Evolutionary conservation across 1,284 basidiomycete species (phyloP), one percentile per base, ranked within the genome.

Genomic region (Irpex sp.): DNA sequence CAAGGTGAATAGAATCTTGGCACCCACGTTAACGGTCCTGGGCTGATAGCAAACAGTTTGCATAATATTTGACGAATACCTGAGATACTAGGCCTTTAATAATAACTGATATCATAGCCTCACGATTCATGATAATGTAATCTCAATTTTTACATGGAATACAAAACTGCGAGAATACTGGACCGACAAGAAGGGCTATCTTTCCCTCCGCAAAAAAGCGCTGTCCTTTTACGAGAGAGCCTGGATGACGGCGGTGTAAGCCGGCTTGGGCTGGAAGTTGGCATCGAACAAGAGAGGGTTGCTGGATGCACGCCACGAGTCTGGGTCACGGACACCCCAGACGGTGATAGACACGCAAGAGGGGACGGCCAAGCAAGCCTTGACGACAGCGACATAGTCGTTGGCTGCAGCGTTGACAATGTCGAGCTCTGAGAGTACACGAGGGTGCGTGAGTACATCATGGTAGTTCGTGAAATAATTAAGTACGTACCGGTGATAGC

Each of bases 291-390:
- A 71, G 47, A 81, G 75, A 19, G 81, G 79, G 56, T 71, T 77
- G 39, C 65, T 67, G 63, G 73, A 74, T 11, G 79, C 70, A 60
- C 78, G 75, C 80, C 80, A 82, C 5, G 80, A 83, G 70, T 81
- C 78, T 60, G 70, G 71, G 67, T 83, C 81, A 66, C 77, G 72
- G 58, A 83, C 79, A 67, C 80, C 80, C 80, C 80, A 82, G 62
- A 71, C 73, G 31, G 82, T 84, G 69, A 83, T 81, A 26, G 78
- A 75, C 33, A 83, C 75, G 65, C 83, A 84, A 21, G 71, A 67
- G 5, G 80, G 70, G 1, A 76, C 75, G 50, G 73, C 74, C 58
- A 83, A 68, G 69, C 82, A 84, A 5, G 82, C 81, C 55, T 79
- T 79, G 19, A 77, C 76, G 57, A 82, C 81, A 9, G 76, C 73